Evolutionary conservation across 768 basidiomycete species (phyloP).

Genomic region (Auricularia sp.): DNA sequence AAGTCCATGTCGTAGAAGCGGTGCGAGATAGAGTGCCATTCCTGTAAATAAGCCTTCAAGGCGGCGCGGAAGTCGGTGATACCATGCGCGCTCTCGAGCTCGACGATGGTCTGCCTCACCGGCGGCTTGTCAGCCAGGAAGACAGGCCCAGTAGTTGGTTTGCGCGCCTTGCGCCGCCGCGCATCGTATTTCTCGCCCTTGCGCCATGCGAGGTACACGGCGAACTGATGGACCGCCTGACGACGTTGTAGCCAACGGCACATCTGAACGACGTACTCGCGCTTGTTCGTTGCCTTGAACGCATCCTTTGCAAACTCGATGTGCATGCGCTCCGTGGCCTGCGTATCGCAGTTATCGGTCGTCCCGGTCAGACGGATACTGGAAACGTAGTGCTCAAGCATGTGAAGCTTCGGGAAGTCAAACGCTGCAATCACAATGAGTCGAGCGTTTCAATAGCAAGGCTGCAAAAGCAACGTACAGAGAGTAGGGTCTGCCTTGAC

Average conservation of each 20-base stretch:
- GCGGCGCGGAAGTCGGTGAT: too few species aligned
- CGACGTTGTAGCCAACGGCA: not conserved
- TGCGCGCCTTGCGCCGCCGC: not conserved
- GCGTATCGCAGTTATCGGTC: slow-evolving; percentile 31
- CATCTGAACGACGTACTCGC: slow-evolving; percentile 13
- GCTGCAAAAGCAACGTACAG: slow-evolving; percentile 5
- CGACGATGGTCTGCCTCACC: too few species aligned
- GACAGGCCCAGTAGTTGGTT: too few species aligned
- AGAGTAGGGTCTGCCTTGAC: slow-evolving; percentile 22
- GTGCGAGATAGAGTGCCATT: not conserved
- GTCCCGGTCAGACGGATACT: slow-evolving; percentile 25
- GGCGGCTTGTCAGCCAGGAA: too few species aligned
- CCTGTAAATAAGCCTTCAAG: not conserved
- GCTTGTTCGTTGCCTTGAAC: slow-evolving; percentile 37
- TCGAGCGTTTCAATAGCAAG: slow-evolving; percentile 23
- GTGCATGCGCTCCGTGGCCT: slow-evolving; percentile 31
- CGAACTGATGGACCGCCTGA: not conserved
- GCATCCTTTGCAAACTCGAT: slow-evolving; percentile 18
- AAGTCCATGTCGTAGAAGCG: not conserved
- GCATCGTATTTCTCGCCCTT: not conserved
- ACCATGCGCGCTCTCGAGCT: too few species aligned
- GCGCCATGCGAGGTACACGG: not conserved
- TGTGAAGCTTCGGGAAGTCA: slow-evolving; percentile 36
- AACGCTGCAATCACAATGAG: slow-evolving; percentile 14
- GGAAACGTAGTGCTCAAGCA: slow-evolving; percentile 23